phyloP scores from a whole-genome alignment of 1,284 basidiomycete genomes.

The Ustanciosporium gigantosporum region DNA sequence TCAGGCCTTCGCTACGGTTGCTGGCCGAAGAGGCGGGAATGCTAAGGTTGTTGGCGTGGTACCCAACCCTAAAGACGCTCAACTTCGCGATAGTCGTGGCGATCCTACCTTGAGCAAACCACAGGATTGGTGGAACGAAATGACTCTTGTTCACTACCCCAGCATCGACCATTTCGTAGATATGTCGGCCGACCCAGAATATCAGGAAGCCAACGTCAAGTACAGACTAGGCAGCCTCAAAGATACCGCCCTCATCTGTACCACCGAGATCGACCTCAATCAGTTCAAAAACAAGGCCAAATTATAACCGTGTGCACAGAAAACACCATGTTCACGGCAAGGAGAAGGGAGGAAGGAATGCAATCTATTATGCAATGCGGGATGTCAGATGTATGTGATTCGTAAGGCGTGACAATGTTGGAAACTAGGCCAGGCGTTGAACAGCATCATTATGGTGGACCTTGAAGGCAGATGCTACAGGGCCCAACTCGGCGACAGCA shows the following conservation, averaged over 20 bases:
- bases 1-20: slow-evolving; percentile 25
- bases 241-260: slow-evolving; percentile 40
- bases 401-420: too few species aligned
- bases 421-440: too few species aligned
- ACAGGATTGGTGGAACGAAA: slow-evolving; percentile 42
- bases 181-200: slow-evolving; percentile 39
- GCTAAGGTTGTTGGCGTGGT: slow-evolving; percentile 44
- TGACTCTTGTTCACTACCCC: slow-evolving; percentile 37
- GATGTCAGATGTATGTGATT: too few species aligned
- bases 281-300: slow-evolving; percentile 1
- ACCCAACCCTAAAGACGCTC: slow-evolving; percentile 9
- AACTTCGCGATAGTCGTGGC: slow-evolving; percentile 10
- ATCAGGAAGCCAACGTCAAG: slow-evolving; percentile 35
- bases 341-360: too few species aligned
- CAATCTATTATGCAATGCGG: too few species aligned
- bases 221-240: slow-evolving; percentile 29
- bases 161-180: slow-evolving; percentile 43
- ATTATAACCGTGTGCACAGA: too few species aligned
- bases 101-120: too few species aligned
- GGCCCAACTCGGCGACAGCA: too few species aligned
- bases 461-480: too few species aligned
- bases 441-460: too few species aligned
- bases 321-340: too few species aligned
- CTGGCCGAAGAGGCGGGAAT: slow-evolving; percentile 28
- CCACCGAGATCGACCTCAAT: slow-evolving; percentile 18